Evolutionary conservation across 75 land plant genomes (phyloP), one percentile per base, ranked within the genome.

Genomic region (Adiantum capillusveneris): DNA sequence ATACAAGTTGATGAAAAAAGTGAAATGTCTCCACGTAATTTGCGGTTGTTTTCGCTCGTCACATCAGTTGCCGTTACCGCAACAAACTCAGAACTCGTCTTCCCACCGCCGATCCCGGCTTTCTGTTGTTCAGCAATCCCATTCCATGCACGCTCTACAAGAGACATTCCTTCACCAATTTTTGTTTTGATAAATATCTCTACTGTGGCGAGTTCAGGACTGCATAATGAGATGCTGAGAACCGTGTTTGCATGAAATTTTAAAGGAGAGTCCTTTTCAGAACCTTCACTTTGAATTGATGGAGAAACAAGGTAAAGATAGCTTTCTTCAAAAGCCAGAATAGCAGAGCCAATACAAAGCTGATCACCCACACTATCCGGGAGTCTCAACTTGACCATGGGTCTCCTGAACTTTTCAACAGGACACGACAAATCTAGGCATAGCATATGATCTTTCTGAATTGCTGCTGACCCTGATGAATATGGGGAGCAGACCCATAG

Each of bases 31-130:
- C 72, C 78, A 31, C 80, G 66, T 9, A 77, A 29, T 30, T 64
- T 61, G 29, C 58, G 57, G 69, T 68, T 62, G 31, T 41, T 59
- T 29, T 72, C 84, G 57, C 74, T 75, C 28, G 66, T 31, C 65
- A 76, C 81, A 56, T 64, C 71, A 55, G 79, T 46, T 44, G 75
- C 70, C 60, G 80, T 55, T 26, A 67, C 85, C 64, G 84, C 74
- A 1, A 80, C 83, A 82, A 79, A 95, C 55, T 84, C 97, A 57
- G 51, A 64, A 29, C 71, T 62, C 11, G 68, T 67, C 26, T 70
- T 74, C 42, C 65, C 67, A 30, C 65, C 69, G 48, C 75, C 68
- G 31, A 28, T 70, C 39, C 75, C 63, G 30, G 53, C 62, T 50
- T 63, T 64, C 51, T 78, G 65, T 25, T 73, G 77, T 49, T 70